Conservation (phyloP, 225 moss, liverwort and hornwort species). For the Rhytidiadelphus loreus region DNA sequence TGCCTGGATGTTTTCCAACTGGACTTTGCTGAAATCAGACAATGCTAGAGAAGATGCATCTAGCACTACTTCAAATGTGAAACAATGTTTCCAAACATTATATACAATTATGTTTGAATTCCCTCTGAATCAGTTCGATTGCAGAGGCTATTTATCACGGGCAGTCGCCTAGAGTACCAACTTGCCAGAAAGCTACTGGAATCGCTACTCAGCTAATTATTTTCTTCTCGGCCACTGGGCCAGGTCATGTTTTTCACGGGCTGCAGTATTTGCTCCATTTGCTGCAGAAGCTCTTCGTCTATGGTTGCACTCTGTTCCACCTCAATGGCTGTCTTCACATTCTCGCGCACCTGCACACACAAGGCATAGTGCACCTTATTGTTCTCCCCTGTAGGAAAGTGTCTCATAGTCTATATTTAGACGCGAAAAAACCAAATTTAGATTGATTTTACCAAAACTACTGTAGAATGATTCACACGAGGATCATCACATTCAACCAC, state of each 20-base stretch:
- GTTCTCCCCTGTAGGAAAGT: neutral
- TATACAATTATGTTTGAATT: neutral
- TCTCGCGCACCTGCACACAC: constrained; percentile 53
- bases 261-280: constrained; percentile 57
- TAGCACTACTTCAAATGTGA: neutral
- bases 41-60: neutral
- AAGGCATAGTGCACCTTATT: neutral
- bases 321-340: constrained; percentile 58
- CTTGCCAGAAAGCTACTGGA: neutral
- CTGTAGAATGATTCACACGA: neutral
- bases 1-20: neutral
- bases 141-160: neutral
- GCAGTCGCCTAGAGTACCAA: neutral
- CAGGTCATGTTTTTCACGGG: constrained; percentile 80
- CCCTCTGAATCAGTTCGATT: neutral
- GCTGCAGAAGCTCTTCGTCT: constrained; percentile 48
- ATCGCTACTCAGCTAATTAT: constrained; percentile 22
- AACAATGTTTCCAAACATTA: neutral
- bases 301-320: constrained; percentile 26
- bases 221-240: constrained; percentile 71
- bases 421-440: neutral
- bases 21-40: neutral
- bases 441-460: neutral
- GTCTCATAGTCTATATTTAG: neutral
- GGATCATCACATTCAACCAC: neutral